Conservation (phyloP, 2,329 filamentous ascomycete species). For the Cordyceps javanica region DNA sequence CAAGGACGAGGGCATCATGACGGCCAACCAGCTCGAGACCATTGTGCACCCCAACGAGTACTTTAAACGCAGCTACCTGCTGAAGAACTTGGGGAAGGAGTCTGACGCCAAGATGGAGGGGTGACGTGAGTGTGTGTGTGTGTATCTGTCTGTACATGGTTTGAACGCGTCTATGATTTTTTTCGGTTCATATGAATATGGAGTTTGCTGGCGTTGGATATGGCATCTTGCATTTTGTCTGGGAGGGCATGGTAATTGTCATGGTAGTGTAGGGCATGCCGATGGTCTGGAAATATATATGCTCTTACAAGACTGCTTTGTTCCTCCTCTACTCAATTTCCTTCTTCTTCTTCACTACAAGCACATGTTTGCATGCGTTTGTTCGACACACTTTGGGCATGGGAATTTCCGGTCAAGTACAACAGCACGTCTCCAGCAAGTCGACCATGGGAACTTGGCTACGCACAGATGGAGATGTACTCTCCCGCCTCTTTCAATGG, state of each 20-base stretch:
- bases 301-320: no score
- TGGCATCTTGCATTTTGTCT: background rate
- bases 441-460: no score
- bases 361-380: no score
- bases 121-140: slow-evolving; percentile 19
- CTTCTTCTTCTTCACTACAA: no score
- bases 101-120: slow-evolving; percentile 53
- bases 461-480: no score
- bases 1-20: slow-evolving; percentile 68
- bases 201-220: background rate
- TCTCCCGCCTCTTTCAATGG: no score
- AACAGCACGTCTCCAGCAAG: no score
- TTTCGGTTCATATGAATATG: background rate
- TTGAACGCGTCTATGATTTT: background rate
- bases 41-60: slow-evolving; percentile 98
- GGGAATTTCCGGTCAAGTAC: no score
- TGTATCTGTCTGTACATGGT: background rate
- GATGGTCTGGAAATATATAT: no score
- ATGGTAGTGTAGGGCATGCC: no score
- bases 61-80: slow-evolving; percentile 86
- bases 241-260: background rate
- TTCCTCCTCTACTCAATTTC: no score
- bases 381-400: no score
- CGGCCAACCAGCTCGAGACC: slow-evolving; percentile 75
- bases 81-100: slow-evolving; percentile 67